Conservation (phyloP, 192 early-diverging fungal species). For the Rhizophagus prolifer region DNA sequence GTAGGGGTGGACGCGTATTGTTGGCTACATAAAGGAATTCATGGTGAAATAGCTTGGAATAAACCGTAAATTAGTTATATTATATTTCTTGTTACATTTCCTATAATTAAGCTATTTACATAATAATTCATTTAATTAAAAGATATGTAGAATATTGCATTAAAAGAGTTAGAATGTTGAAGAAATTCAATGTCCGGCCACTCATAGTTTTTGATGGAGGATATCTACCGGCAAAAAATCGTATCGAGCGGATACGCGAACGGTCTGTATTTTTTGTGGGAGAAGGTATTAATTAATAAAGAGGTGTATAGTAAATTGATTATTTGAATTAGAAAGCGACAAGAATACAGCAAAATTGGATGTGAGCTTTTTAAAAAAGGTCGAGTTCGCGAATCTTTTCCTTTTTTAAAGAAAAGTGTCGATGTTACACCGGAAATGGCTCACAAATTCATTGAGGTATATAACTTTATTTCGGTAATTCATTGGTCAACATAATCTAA, state of each 20-base stretch:
- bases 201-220: slow-evolving; percentile 96
- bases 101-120: not conserved
- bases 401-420: slow-evolving; percentile 71
- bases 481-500: slow-evolving; percentile 21
- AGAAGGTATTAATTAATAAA: not conserved
- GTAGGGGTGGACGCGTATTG: slow-evolving; percentile 93
- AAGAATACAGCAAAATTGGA: slow-evolving; percentile 58
- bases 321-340: slow-evolving; percentile 46
- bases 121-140: not conserved
- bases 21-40: slow-evolving; percentile 92
- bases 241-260: slow-evolving; percentile 69
- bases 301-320: slow-evolving; percentile 18
- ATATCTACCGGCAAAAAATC: slow-evolving; percentile 76
- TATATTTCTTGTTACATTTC: not conserved
- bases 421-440: slow-evolving; percentile 89
- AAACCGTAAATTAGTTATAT: slow-evolving; percentile 41
- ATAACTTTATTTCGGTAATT: slow-evolving; percentile 6
- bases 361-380: slow-evolving; percentile 54
- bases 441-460: slow-evolving; percentile 68
- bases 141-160: slow-evolving; percentile 88
- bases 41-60: slow-evolving; percentile 71
- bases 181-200: slow-evolving; percentile 69
- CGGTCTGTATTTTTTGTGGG: slow-evolving; percentile 42
- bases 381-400: slow-evolving; percentile 63
- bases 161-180: slow-evolving; percentile 71